Evolutionary conservation across 805 yeast species (phyloP), one percentile per base, ranked within the genome.

Genomic region (Tanozyma kutaoensis): DNA sequence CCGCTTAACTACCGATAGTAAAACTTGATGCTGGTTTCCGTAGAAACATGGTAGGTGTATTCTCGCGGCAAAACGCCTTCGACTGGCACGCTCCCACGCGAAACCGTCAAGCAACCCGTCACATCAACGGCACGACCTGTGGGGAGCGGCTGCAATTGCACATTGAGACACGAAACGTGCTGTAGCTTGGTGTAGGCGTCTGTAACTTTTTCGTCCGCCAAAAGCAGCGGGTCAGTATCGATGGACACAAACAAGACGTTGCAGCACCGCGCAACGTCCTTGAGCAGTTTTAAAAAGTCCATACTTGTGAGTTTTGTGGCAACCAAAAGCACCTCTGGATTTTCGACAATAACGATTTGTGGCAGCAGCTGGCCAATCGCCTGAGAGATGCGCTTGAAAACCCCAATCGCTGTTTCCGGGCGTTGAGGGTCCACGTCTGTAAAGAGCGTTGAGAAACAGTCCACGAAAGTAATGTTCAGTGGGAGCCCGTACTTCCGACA

Each of bases 101-200:
- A 50, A 0, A 84, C 60, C 0, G 68, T 58, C 22, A 84, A 43
- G 4, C 75, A 60, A 2, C 95, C 95, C 0, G 93, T 76, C 3
- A 80, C 67, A 44, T 84, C 95, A 24, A 67, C 69, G 0, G 95
- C 93, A 38, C 82, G 61, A 0, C 94, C 94, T 0, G 94, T 81
- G 3, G 67, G 59, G 32, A 84, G 52, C 1, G 93, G 85, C 39
- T 69, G 66, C 20, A 82, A 43, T 13, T 64, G 57, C n/a, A 82
- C 36, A 22, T 71, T 57, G 23, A 72, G 33, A 18, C 60, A 56
- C 0, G 80, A 56, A 30, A 66, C 60, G 38, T 72, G 72, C 13
- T 66, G 44, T 14, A 72, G 34, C 30, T 62, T 63, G 3, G 56
- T 47, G 14, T 69, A 42, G 35, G 72, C 65, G 21, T 66, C 68